These are phyloP conservation scores for Schwanniomyces pseudopolymorphus DNA, from an alignment of 805 yeast species.

Conservation along the genomic window DNA sequence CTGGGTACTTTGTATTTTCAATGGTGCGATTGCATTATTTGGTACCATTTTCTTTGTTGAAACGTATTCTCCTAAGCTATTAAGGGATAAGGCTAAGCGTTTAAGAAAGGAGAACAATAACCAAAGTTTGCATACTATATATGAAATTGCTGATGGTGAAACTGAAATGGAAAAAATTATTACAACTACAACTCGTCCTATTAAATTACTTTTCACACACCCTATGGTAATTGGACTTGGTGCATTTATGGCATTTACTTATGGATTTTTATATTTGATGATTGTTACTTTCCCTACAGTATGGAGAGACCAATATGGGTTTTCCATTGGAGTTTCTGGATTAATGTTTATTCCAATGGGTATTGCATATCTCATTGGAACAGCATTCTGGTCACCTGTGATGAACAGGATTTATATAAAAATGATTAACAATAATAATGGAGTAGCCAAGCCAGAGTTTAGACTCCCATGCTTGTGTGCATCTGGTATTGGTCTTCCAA, in stretches of 20 bases:
- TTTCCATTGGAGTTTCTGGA: conserved; percentile 49
- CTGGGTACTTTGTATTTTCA: conserved; percentile 57
- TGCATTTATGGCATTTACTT: conserved; percentile 60
- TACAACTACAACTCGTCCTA: conserved; percentile 53
- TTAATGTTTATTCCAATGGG: conserved; percentile 60
- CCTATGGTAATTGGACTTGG: conserved; percentile 69
- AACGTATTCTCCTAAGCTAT: conserved; percentile 57
- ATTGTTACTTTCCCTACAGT: conserved; percentile 59
- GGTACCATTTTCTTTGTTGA: conserved; percentile 54
- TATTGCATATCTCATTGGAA: conserved; percentile 53
- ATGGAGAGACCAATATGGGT: conserved; percentile 48
- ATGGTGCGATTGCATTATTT: conserved; percentile 46
- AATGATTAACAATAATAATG: conserved; percentile 43
- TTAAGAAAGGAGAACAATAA: conserved; percentile 58
- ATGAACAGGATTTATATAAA: conserved; percentile 41
- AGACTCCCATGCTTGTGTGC: conserved; percentile 52
- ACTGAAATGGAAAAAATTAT: conserved; percentile 39
- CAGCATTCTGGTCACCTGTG: conserved; percentile 45
- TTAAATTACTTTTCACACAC: conserved; percentile 50
- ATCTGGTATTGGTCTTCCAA: conserved; percentile 53
- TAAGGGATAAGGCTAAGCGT: conserved; percentile 44
- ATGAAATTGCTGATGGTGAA: conserved; percentile 56
- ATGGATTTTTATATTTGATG: conserved; percentile 66
- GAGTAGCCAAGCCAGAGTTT: conserved; percentile 61
- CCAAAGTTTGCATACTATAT: conserved; percentile 54